Evolutionary conservation across 805 yeast species (phyloP).

Genomic region (Barnettozyma sucrosica): DNA sequence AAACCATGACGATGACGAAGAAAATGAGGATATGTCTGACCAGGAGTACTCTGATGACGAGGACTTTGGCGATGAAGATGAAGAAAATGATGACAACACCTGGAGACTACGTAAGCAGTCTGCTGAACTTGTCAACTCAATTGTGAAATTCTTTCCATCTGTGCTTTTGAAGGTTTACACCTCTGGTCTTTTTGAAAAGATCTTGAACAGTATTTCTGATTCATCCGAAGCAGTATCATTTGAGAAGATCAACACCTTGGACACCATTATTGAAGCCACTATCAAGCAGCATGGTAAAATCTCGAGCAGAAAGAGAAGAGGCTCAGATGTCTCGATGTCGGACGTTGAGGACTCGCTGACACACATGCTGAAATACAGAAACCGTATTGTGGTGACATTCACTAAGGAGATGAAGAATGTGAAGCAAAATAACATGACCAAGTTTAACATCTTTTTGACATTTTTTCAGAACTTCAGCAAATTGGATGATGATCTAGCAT

Average conservation of each 20-base stretch:
- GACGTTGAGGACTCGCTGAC: constrained; percentile 26
- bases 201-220: constrained; percentile 37
- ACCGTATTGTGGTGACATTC: constrained; percentile 18
- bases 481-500: constrained; percentile 21
- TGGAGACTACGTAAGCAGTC: constrained; percentile 61
- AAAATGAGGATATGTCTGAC: constrained; percentile 35
- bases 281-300: constrained; percentile 19
- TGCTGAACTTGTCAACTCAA: constrained; percentile 34
- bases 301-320: constrained; percentile 25
- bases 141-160: constrained; percentile 35
- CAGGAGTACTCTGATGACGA: constrained; percentile 42
- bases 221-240: constrained; percentile 44
- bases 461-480: constrained; percentile 23
- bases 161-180: constrained; percentile 31
- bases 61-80: constrained; percentile 31
- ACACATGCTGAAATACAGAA: constrained; percentile 17
- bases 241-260: constrained; percentile 42
- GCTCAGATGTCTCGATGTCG: constrained; percentile 38
- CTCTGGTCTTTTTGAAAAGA: constrained; percentile 24
- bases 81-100: constrained; percentile 44
- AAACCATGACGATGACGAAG: constrained; percentile 30
- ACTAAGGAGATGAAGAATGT: constrained; percentile 23
- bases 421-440: constrained; percentile 22
- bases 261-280: constrained; percentile 31
- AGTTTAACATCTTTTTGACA: constrained; percentile 20